phyloP scores from a whole-genome alignment of 2,329 filamentous ascomycete genomes.

The Leptographium lundbergii region DNA sequence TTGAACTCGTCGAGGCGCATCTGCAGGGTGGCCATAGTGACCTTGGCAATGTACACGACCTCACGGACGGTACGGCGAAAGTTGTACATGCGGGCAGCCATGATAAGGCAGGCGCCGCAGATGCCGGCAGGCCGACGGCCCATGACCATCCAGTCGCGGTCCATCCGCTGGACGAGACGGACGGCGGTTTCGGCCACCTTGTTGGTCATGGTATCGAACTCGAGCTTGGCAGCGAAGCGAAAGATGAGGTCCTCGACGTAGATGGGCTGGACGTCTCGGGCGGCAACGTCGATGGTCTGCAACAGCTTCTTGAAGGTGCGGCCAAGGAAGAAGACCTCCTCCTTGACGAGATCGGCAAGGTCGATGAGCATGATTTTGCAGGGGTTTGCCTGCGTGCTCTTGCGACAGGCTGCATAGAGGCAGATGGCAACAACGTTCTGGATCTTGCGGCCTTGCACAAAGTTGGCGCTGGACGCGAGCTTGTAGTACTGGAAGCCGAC shows the following conservation, averaged over 20 bases:
- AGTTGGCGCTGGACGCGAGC: constrained; percentile 60
- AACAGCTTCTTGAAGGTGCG: constrained; percentile 76
- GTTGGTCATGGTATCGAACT: constrained; percentile 72
- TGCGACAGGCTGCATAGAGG: constrained; percentile 78
- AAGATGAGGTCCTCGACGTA: constrained; percentile 84
- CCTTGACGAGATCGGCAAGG: constrained; percentile 67
- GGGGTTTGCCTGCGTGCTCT: constrained; percentile 42
- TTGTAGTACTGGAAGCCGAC: constrained; percentile 63
- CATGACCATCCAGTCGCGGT: constrained; percentile 92
- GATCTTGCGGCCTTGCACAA: constrained; percentile 75
- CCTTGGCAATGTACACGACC: constrained; percentile 96
- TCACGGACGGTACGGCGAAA: constrained; percentile 86
- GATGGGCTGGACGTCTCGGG: constrained; percentile 47
- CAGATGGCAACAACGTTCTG: constrained; percentile 81
- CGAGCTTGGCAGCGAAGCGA: constrained; percentile 81
- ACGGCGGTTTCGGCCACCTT: constrained; percentile 82
- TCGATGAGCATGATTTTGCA: constrained; percentile 93
- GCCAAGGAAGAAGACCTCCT: constrained; percentile 88
- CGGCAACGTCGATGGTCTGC: constrained; percentile 50
- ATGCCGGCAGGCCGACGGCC: constrained; percentile 88
- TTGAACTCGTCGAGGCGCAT: constrained; percentile 89
- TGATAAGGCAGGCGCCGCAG: constrained; percentile 84
- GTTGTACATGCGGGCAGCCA: constrained; percentile 97
- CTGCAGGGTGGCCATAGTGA: constrained; percentile 85
- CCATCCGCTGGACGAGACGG: constrained; percentile 83